Conservation (phyloP, 164 flowering plant species). For the Echeveria elegans region DNA sequence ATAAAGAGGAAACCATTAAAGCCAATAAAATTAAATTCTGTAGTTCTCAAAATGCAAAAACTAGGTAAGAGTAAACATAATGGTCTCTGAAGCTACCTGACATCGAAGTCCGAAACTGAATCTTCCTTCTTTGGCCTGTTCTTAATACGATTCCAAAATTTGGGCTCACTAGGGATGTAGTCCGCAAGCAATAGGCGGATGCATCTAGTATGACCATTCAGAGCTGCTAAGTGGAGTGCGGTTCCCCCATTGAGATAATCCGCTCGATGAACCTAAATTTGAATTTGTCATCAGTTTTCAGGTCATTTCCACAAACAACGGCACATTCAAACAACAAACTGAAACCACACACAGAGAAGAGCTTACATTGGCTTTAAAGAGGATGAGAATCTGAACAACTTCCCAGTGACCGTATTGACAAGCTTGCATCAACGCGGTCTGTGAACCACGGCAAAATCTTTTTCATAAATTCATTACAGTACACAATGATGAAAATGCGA, state of each 20-base stretch:
- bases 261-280: conserved; percentile 64
- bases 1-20: conserved; percentile 8
- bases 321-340: not conserved
- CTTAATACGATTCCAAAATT: conserved; percentile 33
- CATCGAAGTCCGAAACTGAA: conserved; percentile 39
- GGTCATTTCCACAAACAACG: not conserved
- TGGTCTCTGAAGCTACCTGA: conserved; percentile 27
- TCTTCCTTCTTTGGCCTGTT: conserved; percentile 24
- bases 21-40: not conserved
- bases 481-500: not conserved
- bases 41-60: not conserved
- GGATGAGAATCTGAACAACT: conserved; percentile 78
- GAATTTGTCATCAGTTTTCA: conserved; percentile 10
- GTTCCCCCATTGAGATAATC: conserved; percentile 94
- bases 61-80: conserved; percentile 4
- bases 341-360: not conserved
- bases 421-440: conserved; percentile 99
- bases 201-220: conserved; percentile 87
- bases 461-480: conserved; percentile 14
- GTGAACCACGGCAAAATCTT: not conserved
- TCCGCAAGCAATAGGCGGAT: conserved; percentile 81
- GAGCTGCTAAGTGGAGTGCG: conserved; percentile 88
- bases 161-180: conserved; percentile 64
- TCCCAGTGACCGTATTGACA: conserved; percentile 99
- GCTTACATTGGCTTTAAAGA: conserved; percentile 79